Conservation (phyloP, 352 stramenopile genomes). For the Pythium sp. region DNA sequence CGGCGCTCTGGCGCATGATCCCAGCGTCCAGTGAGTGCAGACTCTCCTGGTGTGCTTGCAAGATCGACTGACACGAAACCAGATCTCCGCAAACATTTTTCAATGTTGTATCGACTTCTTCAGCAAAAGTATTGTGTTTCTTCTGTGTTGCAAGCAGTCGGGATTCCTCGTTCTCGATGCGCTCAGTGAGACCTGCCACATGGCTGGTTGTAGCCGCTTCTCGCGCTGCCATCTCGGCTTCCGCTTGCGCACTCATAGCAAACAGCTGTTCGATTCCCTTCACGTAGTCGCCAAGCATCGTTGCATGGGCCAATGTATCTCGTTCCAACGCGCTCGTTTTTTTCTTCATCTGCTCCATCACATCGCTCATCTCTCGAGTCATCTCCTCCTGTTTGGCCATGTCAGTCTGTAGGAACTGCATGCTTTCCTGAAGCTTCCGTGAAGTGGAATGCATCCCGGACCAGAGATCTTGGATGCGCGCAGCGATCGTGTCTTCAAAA, state of each 20-base stretch:
- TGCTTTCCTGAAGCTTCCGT: slow-evolving; percentile 32
- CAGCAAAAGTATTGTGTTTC: slow-evolving; percentile 25
- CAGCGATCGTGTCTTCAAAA: slow-evolving; percentile 44
- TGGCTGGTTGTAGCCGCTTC: slow-evolving; percentile 21
- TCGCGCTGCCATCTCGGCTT: slow-evolving; percentile 23
- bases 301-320: slow-evolving; percentile 20
- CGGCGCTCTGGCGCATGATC: slow-evolving; percentile 27
- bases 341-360: slow-evolving; percentile 27
- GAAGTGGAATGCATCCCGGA: slow-evolving; percentile 35
- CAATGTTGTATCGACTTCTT: slow-evolving; percentile 32
- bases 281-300: slow-evolving; percentile 22
- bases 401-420: slow-evolving; percentile 42
- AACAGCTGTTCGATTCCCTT: slow-evolving; percentile 37
- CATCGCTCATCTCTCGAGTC: slow-evolving; percentile 28
- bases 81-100: slow-evolving; percentile 28
- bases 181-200: slow-evolving; percentile 21
- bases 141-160: slow-evolving; percentile 19
- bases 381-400: slow-evolving; percentile 46
- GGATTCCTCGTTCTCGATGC: slow-evolving; percentile 24
- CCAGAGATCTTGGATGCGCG: slow-evolving; percentile 60
- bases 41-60: slow-evolving; percentile 33
- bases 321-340: slow-evolving; percentile 20
- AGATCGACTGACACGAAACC: slow-evolving; percentile 20
- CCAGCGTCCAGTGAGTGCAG: slow-evolving; percentile 30
- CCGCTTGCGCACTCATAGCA: slow-evolving; percentile 23